phyloP scores from a whole-genome alignment of 768 basidiomycete genomes.

The Phylloporus arenicola region DNA sequence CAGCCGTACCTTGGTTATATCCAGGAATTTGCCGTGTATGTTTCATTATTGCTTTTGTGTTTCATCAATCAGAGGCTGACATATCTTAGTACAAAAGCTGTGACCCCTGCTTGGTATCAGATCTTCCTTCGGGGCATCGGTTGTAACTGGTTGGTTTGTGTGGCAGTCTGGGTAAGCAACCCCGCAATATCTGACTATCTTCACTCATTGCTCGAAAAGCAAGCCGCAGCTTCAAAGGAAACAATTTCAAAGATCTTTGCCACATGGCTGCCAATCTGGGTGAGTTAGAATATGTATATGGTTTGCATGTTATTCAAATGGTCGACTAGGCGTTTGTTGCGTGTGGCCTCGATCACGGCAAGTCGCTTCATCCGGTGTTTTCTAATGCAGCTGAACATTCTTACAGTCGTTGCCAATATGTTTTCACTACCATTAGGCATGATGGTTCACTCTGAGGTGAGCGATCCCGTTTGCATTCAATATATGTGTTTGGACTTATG shows the following conservation, averaged over 20 bases:
- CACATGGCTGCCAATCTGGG: conserved; percentile 74
- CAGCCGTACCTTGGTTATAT: conserved; percentile 56
- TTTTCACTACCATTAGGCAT: conserved; percentile 67
- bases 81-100: conserved; percentile 50
- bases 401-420: conserved; percentile 67
- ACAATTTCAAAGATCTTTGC: conserved; percentile 66
- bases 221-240: conserved; percentile 63
- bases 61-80: not conserved
- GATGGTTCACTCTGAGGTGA: conserved; percentile 61
- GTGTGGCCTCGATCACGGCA: conserved; percentile 67
- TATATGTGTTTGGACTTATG: not conserved
- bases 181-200: not conserved
- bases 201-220: conserved; percentile 35
- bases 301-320: not conserved
- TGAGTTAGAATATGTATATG: conserved; percentile 23
- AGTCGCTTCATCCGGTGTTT: conserved; percentile 6
- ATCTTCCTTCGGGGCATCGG: conserved; percentile 70
- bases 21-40: conserved; percentile 53
- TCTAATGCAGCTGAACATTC: not conserved
- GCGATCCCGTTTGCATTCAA: conserved; percentile 19
- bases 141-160: conserved; percentile 72
- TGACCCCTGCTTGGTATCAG: conserved; percentile 63
- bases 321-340: conserved; percentile 57
- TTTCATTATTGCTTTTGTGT: not conserved
- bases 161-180: conserved; percentile 63